A percentile compares a stretch with the other conserved stretches of the same genome.
These are phyloP conservation scores for Hygrocybe punicea DNA, from an alignment of 768 basidiomycete species.

Conservation along the genomic window DNA sequence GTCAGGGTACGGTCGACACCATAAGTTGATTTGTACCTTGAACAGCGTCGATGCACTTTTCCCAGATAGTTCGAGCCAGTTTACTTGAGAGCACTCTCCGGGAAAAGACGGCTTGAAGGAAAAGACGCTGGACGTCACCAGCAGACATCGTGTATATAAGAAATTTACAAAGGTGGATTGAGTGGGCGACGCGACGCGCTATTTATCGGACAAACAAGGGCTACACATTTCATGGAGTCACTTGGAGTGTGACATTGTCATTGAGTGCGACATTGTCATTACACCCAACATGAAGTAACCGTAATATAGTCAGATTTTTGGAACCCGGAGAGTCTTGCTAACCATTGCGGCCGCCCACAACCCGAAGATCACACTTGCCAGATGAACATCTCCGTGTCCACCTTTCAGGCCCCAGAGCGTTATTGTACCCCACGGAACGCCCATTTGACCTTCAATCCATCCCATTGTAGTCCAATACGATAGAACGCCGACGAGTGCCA, in stretches of 20 bases:
- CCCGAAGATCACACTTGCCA: conserved; percentile 71
- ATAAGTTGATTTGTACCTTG: conserved; percentile 45
- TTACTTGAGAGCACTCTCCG: conserved; percentile 62
- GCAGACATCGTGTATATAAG: conserved; percentile 43
- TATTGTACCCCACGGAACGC: conserved; percentile 71
- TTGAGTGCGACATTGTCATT: neutral
- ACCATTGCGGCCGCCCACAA: conserved; percentile 96
- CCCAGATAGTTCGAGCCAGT: conserved; percentile 64
- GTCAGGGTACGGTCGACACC: neutral
- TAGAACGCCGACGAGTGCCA: conserved; percentile 73
- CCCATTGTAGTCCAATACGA: conserved; percentile 81
- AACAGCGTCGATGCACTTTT: conserved; percentile 63
- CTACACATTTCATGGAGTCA: neutral
- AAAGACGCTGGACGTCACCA: conserved; percentile 71
- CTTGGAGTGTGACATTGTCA: neutral
- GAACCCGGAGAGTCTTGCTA: conserved; percentile 90
- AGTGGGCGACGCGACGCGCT: conserved; percentile 4
- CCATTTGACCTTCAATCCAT: conserved; percentile 76
- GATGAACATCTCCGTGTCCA: conserved; percentile 81
- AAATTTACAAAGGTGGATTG: neutral
- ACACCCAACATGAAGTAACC: too few relatives aligned
- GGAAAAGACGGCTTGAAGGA: conserved; percentile 75
- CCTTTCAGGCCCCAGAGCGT: conserved; percentile 69
- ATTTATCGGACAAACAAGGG: neutral
- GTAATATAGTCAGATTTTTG: conserved; percentile 55